A percentile compares a stretch with the other conserved stretches of the same genome.
These are phyloP conservation scores for Talaromyces sp. DNA, from an alignment of 2,329 filamentous ascomycete species.

Conservation along the genomic window DNA sequence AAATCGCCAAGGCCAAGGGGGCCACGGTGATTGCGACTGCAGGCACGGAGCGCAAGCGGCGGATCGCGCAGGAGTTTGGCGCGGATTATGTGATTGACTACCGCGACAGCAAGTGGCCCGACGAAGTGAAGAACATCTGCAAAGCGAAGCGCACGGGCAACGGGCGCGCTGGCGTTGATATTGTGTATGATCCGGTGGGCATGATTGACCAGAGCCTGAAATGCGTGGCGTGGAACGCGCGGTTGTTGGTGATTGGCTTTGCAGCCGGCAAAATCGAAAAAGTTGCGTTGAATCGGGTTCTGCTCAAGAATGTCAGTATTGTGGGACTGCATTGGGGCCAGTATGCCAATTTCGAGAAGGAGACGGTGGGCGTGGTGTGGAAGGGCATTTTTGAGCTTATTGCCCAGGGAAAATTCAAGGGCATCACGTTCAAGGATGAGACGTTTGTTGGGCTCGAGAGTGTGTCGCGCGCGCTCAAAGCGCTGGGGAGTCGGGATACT, in stretches of 20 bases:
- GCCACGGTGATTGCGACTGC: slow-evolving; percentile 92
- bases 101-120: slow-evolving; percentile 55
- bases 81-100: slow-evolving; percentile 84
- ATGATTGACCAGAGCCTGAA: slow-evolving; percentile 83
- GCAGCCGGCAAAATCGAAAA: slow-evolving; percentile 84
- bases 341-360: slow-evolving; percentile 68
- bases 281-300: slow-evolving; percentile 83
- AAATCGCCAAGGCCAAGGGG: slow-evolving; percentile 87
- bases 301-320: slow-evolving; percentile 88
- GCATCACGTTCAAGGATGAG: slow-evolving; percentile 72
- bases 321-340: slow-evolving; percentile 91
- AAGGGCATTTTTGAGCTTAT: slow-evolving; percentile 74
- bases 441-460: slow-evolving; percentile 78
- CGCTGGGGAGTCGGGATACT: slow-evolving; percentile 72
- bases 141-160: slow-evolving; percentile 55
- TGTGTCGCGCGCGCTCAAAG: slow-evolving; percentile 69
- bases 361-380: slow-evolving; percentile 71
- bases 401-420: slow-evolving; percentile 68
- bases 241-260: slow-evolving; percentile 83
- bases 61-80: slow-evolving; percentile 72
- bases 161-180: slow-evolving; percentile 67
- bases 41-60: slow-evolving; percentile 71
- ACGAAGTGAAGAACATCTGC: slow-evolving; percentile 65
- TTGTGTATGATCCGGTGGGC: slow-evolving; percentile 92
- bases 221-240: slow-evolving; percentile 89